A percentile compares a stretch with the other conserved stretches of the same genome.
These are phyloP conservation scores for Zymoseptoria brevis DNA, from an alignment of 2,329 filamentous ascomycete genomes.

Conservation along the genomic window DNA sequence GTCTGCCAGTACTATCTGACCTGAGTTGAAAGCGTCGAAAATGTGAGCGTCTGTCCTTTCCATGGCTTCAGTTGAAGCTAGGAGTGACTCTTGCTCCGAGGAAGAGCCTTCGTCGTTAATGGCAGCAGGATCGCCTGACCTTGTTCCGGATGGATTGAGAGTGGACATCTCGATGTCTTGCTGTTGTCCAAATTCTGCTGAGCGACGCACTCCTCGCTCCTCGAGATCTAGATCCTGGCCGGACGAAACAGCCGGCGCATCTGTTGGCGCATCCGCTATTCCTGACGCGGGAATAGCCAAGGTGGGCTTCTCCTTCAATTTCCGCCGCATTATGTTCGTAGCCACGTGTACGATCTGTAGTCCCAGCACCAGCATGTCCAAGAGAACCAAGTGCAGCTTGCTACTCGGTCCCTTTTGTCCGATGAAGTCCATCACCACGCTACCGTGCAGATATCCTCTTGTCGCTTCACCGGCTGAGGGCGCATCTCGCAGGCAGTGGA, in stretches of 20 bases:
- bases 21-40: constrained; percentile 40
- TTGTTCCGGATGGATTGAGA: constrained; percentile 20
- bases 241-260: constrained; percentile 6
- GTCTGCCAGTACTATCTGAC: constrained; percentile 40
- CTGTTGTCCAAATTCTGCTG: constrained; percentile 27
- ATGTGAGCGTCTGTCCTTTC: constrained; percentile 27
- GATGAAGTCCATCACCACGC: constrained; percentile 57
- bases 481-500: constrained; percentile 39
- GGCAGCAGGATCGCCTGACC: constrained; percentile 2
- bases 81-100: constrained; percentile 12
- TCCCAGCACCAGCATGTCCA: constrained; percentile 48
- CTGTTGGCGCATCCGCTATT: constrained; percentile 6
- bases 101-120: constrained; percentile 8
- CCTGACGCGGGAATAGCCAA: neutral
- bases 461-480: constrained; percentile 42
- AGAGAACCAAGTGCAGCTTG: constrained; percentile 42
- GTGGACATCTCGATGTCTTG: constrained; percentile 37
- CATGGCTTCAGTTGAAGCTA: constrained; percentile 10
- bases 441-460: constrained; percentile 52
- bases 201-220: constrained; percentile 47
- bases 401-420: constrained; percentile 52
- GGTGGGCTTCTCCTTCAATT: constrained; percentile 33
- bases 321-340: constrained; percentile 45
- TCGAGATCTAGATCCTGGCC: constrained; percentile 52
- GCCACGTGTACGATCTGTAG: constrained; percentile 53